phyloP scores from a whole-genome alignment of 2,329 filamentous ascomycete genomes.

The Epichloe brachyelytri region DNA sequence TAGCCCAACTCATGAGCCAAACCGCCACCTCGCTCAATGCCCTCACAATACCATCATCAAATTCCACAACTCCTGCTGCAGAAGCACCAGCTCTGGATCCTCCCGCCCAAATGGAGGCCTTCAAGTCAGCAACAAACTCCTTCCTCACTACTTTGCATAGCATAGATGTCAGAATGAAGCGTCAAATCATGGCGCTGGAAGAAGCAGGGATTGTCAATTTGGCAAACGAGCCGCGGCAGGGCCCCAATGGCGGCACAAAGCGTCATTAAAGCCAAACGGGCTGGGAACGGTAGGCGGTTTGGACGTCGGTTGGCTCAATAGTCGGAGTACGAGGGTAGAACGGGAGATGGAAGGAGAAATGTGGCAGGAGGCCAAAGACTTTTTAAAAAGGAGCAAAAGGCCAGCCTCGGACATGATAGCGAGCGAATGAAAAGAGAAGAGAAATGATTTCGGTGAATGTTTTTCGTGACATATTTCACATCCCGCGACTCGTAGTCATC shows the following conservation, averaged over 20 bases:
- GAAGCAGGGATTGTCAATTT: conserved; percentile 63
- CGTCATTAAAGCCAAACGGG: conserved; percentile 40
- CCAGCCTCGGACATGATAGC: neutral
- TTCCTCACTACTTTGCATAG: conserved; percentile 64
- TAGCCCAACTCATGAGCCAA: conserved; percentile 28
- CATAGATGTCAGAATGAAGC: conserved; percentile 60
- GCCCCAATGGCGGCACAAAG: conserved; percentile 23
- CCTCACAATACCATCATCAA: conserved; percentile 24
- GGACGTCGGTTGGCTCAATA: conserved; percentile 84
- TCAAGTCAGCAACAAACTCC: conserved; percentile 46
- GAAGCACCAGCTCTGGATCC: conserved; percentile 21
- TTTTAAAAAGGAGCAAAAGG: conserved; percentile 20
- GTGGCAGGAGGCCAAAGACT: conserved; percentile 37
- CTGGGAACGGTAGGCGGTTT: conserved; percentile 46
- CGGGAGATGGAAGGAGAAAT: conserved; percentile 75
- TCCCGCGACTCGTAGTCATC: neutral
- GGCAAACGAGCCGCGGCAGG: conserved; percentile 20
- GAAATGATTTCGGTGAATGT: no score
- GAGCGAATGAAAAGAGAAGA: neutral
- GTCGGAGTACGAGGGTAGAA: conserved; percentile 67
- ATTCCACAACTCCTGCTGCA: conserved; percentile 6
- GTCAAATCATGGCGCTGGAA: conserved; percentile 59
- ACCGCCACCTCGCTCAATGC: conserved; percentile 33
- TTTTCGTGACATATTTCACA: no score
- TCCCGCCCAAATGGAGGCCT: conserved; percentile 40